A percentile compares a stretch with the other conserved stretches of the same genome.
Evolutionary conservation across 352 stramenopile species (phyloP).

Genomic region (Aphanomyces astaci): DNA sequence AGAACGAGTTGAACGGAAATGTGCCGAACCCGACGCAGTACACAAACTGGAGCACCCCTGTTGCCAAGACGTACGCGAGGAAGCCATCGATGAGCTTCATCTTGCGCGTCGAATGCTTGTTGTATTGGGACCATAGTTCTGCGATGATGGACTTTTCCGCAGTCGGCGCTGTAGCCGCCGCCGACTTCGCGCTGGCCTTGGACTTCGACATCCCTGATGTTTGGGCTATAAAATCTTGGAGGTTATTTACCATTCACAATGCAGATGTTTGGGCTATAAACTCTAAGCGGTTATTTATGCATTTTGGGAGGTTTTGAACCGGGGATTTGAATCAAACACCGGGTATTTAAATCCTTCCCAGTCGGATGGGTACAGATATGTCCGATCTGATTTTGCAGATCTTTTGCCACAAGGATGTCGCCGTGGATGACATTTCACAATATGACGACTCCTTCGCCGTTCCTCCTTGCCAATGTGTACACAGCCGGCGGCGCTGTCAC

Average conservation of each 20-base stretch:
- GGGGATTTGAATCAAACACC: too few relatives aligned
- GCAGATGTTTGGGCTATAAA: too few relatives aligned
- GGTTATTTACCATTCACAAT: neutral
- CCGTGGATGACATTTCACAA: neutral
- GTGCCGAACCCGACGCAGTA: slow-evolving; percentile 86
- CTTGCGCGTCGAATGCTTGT: slow-evolving; percentile 80
- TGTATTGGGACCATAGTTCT: slow-evolving; percentile 66
- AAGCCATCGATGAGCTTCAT: slow-evolving; percentile 88
- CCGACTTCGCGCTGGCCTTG: neutral
- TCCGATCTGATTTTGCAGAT: too few relatives aligned
- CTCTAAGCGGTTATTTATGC: too few relatives aligned
- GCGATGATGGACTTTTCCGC: slow-evolving; percentile 1
- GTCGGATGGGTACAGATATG: too few relatives aligned
- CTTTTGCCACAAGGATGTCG: too few relatives aligned
- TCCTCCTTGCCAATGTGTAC: neutral
- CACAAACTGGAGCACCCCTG: slow-evolving; percentile 85
- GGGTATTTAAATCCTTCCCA: too few relatives aligned
- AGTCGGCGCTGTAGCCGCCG: neutral
- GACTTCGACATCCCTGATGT: neutral
- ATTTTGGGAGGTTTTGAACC: too few relatives aligned
- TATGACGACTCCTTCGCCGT: neutral
- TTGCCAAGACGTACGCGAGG: slow-evolving; percentile 81
- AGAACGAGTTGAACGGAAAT: slow-evolving; percentile 91
- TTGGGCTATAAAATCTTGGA: neutral
- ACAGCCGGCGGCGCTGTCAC: neutral